Evolutionary conservation across 202 grass and related monocot genomes (phyloP).

Genomic region (Zoysia matrella): DNA sequence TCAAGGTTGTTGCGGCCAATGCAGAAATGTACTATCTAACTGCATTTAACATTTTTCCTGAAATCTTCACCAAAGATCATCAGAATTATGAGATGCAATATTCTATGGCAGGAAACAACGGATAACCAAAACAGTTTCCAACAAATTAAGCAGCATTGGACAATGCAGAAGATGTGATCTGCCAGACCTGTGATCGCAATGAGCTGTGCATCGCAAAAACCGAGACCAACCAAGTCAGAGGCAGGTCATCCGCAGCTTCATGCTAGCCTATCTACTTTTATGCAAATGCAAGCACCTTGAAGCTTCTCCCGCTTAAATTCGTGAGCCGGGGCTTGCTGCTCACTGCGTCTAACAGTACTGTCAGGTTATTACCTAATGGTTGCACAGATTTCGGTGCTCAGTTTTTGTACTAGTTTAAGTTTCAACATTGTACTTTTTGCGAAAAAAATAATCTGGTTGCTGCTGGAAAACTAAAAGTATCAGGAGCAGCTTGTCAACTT

Average conservation of each 20-base stretch:
- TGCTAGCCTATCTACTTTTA: neutral
- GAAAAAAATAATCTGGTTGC: conserved; percentile 8
- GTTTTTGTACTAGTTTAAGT: neutral
- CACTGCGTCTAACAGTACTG: conserved; percentile 6
- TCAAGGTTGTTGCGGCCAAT: neutral
- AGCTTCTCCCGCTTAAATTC: conserved; percentile 33
- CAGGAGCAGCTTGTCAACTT: conserved; percentile 16
- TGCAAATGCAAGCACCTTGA: conserved; percentile 43
- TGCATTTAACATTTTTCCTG: too few species aligned
- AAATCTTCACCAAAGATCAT: neutral
- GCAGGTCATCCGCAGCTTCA: conserved; percentile 27
- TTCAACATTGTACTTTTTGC: neutral
- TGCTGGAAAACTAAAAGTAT: conserved; percentile 20
- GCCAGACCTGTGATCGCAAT: neutral
- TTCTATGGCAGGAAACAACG: neutral
- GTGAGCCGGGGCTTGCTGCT: conserved; percentile 23
- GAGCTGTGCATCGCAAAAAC: conserved; percentile 38
- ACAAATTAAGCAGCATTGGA: neutral
- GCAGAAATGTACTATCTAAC: neutral
- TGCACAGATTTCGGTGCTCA: neutral
- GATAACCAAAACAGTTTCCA: neutral
- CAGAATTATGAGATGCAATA: neutral
- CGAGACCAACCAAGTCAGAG: neutral
- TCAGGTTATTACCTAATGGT: neutral
- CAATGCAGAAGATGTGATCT: conserved; percentile 26